These are phyloP conservation scores for Solidago caesia DNA, from an alignment of 129 eudicot genomes.

Conservation along the genomic window DNA sequence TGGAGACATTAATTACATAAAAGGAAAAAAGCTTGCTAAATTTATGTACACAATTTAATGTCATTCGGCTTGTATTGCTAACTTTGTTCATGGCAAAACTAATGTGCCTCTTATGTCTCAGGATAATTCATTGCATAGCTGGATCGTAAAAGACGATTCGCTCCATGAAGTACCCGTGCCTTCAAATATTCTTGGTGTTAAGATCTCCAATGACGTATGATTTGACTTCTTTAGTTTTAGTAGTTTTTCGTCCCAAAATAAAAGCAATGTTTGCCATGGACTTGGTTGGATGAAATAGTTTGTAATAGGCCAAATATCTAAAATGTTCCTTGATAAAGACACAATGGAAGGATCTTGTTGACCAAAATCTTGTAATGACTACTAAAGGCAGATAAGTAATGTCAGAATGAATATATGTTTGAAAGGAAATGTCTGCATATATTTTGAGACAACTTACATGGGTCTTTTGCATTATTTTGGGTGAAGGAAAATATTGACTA, in stretches of 20 bases:
- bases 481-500: conserved; percentile 5
- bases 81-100: conserved; percentile 10
- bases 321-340: neutral
- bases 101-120: conserved; percentile 21
- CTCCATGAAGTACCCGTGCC: conserved; percentile 66
- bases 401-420: neutral
- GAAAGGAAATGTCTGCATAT: neutral
- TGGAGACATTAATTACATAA: no score
- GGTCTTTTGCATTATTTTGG: neutral
- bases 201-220: conserved; percentile 68
- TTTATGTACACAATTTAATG: neutral
- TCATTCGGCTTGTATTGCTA: conserved; percentile 7
- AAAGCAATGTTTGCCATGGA: neutral
- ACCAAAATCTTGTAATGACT: conserved; percentile 10
- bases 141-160: conserved; percentile 53
- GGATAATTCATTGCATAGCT: conserved; percentile 77
- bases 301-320: neutral
- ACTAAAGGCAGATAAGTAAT: conserved; percentile 13
- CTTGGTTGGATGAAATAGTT: conserved; percentile 14
- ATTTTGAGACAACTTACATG: neutral
- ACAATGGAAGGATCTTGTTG: neutral
- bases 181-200: conserved; percentile 61
- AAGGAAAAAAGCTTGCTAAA: neutral
- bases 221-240: neutral
- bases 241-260: conserved; percentile 9